Evolutionary conservation across 2,329 filamentous ascomycete genomes (phyloP), one percentile per base, ranked within the genome.

Genomic region (Drechslerella stenobrocha): DNA sequence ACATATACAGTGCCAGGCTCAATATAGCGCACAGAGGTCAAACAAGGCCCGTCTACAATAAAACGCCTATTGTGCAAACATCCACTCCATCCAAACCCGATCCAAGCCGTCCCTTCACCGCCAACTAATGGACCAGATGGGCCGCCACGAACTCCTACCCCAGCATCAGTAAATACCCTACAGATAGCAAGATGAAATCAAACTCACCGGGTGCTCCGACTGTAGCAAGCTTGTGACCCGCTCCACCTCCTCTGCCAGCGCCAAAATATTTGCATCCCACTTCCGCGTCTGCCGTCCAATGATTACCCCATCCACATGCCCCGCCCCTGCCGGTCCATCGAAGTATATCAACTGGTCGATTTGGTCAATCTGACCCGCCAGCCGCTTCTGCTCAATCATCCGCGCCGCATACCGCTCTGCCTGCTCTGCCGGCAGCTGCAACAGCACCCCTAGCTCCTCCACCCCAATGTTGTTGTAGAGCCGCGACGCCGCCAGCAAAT

Each of bases 301-400:
- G 2, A 83, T 76, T 18, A 83, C 81, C 59, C 84, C 82, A 47
- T 86, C 83, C 24, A 84, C 81, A n/a, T 83, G 82, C 64, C 84
- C 84, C 2, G 83, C 86, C 5, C 84, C 86, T 73, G 89, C 87
- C 28, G 84, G 84, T 74, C 77, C 80, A 77, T 93, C 89, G 75
- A 98, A 98, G 79, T 86, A 90, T 65, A 98, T 91, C 8, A 91
- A 79, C 11, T 87, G 83, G 59, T 90, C 89, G 60, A 98, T 91
- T 79, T 98, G 93, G 77, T 98, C 92, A 74, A 98, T 97, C 60
- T 87, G 85, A 5, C 92, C 93, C 2, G 87, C 84, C 52, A 98
- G 78, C 28, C 93, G 85, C 7, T 89, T 90, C 77, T 96, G 91
- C 79, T 97, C 91, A 73, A 98, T 89, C 93, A 98, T 98, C 72